Base-by-base conservation (phyloP, 2,329 filamentous ascomycete species). In the Fusarium vanettenii region DNA sequence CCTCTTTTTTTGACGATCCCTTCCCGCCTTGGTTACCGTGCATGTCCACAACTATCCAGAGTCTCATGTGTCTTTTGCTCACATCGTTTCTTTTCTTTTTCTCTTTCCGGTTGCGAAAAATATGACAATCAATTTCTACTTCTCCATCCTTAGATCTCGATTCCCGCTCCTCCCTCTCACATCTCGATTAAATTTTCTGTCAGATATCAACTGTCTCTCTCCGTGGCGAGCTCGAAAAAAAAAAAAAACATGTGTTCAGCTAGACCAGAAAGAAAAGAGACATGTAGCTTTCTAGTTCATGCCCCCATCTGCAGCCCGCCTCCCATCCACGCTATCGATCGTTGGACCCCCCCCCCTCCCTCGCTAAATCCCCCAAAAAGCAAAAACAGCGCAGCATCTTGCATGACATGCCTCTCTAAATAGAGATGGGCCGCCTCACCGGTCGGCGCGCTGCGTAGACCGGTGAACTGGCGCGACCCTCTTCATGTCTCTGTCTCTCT, bases 281-380 rank as follows among this genome's bases (percentile, higher is more conserved):
- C 59, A 48, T 61, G 59, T 43, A 61, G 22, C 41, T 27, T 50
- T 50, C 45, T 63, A 41, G 60, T 55, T 31, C 60, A 55, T 63
- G 60, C 33, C 45, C 43, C 43, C 43, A 39, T 62, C 20, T 50
- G 60, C 60, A 50, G 18, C 29, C 35, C 35, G 18, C 14, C 25
- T 20, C 22, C 37, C 37, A 39, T 31, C 39, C 20, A 18, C 37
- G n/a, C 59, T 43, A 22, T 25, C 59, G 50, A 52, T n/a, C 22
- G 31, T 48, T 35, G 18, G 20, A 31, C 29, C 48, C 41, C 18
- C 48, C 41, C 18, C 43, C 43, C 20, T 62, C 43, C 43, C 14
- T 62, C 43, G 43, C 60, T 27, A 37, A 52, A 16, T 16, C 20
- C 11, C 45, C 33, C 22, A 55, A 55, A 63, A 64, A 64, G 60